These are phyloP conservation scores for Pleurozium schreberi DNA, from an alignment of 225 moss, liverwort and hornwort species.

Conservation along the genomic window DNA sequence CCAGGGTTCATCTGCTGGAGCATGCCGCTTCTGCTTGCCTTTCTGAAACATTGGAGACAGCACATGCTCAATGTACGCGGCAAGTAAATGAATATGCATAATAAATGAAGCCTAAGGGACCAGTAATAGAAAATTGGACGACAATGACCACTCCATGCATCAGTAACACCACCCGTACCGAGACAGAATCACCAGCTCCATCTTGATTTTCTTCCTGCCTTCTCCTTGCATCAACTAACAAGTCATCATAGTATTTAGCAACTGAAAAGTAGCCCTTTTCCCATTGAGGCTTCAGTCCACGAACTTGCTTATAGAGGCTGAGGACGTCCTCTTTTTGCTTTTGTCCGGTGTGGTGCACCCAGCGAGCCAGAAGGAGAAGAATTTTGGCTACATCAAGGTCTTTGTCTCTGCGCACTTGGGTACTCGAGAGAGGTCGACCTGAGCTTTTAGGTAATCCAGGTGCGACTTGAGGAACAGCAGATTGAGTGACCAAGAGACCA, in stretches of 20 bases:
- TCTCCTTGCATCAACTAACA: conserved; percentile 87
- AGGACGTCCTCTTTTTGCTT: conserved; percentile 93
- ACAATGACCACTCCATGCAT: background rate
- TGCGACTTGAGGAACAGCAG: conserved; percentile 60
- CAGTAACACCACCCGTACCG: conserved; percentile 21
- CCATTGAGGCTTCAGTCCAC: conserved; percentile 93
- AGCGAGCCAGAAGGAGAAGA: conserved; percentile 81
- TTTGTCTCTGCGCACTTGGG: conserved; percentile 70
- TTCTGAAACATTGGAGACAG: conserved; percentile 18
- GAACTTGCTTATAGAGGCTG: conserved; percentile 71
- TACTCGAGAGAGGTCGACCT: conserved; percentile 21
- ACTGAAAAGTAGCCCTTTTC: conserved; percentile 98
- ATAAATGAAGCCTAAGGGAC: background rate
- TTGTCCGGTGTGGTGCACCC: conserved; percentile 98
- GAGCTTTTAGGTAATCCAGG: conserved; percentile 28
- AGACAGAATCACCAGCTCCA: conserved; percentile 21
- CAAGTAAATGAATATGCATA: background rate
- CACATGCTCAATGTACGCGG: background rate
- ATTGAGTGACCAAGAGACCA: conserved; percentile 70
- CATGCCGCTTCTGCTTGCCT: conserved; percentile 56
- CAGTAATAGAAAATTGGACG: background rate
- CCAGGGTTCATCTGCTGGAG: conserved; percentile 85
- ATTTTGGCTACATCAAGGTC: conserved; percentile 82
- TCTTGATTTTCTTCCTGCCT: conserved; percentile 93
- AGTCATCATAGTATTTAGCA: conserved; percentile 96